phyloP scores from a whole-genome alignment of 345 rosid genomes.

The Psidium friedrichsthalianum region DNA sequence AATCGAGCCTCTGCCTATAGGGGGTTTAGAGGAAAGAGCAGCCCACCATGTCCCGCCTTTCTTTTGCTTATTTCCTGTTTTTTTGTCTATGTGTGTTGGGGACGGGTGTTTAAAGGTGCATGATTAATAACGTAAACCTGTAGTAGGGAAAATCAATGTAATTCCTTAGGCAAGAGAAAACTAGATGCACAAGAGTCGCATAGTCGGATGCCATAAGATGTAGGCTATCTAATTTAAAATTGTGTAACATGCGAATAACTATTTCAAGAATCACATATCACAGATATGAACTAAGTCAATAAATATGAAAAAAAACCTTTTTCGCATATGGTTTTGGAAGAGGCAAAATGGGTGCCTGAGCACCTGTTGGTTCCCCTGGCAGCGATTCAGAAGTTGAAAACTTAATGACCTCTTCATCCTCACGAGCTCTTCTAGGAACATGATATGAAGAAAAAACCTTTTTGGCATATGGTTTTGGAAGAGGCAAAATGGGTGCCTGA shows the following conservation, averaged over 20 bases:
- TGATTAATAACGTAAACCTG: neutral
- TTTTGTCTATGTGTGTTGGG: too few relatives aligned
- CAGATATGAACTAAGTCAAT: neutral
- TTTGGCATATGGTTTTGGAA: neutral
- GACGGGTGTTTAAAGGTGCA: neutral
- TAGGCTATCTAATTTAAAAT: neutral
- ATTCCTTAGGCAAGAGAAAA: neutral
- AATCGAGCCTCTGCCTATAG: neutral
- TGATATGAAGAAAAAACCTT: neutral
- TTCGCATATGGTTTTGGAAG: neutral
- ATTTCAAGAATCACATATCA: neutral
- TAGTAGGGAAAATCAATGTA: too few relatives aligned
- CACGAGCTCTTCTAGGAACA: neutral
- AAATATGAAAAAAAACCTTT: neutral
- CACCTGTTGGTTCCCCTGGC: neutral
- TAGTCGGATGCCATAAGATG: neutral
- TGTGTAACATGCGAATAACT: neutral
- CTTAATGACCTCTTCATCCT: neutral
- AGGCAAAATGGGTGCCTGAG: neutral
- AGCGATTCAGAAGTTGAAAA: neutral
- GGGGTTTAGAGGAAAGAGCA: neutral
- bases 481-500: neutral
- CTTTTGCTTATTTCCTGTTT: neutral
- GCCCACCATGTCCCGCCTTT: neutral
- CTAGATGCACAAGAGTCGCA: neutral